phyloP scores from a whole-genome alignment of 2,329 filamentous ascomycete genomes.

The Curvularia sp. region DNA sequence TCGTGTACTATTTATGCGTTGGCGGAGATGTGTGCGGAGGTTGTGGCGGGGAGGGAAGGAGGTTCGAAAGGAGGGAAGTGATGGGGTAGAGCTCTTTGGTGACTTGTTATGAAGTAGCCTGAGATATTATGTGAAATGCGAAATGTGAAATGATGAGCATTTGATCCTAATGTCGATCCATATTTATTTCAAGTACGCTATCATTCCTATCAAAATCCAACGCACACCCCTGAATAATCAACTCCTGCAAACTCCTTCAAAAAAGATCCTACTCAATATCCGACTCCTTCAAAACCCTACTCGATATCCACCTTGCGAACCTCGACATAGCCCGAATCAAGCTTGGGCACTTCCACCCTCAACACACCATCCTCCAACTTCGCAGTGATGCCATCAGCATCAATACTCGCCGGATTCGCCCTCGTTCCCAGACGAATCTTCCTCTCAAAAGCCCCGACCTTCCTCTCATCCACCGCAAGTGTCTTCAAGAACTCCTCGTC shows the following conservation, averaged over 20 bases:
- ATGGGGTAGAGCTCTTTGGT: no score
- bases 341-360: conserved; percentile 77
- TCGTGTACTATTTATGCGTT: conserved; percentile 30
- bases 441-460: conserved; percentile 76
- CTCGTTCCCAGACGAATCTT: conserved; percentile 66
- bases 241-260: no score
- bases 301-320: conserved; percentile 61
- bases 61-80: no score
- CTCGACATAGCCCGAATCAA: conserved; percentile 65
- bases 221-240: background rate
- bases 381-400: conserved; percentile 71
- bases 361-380: conserved; percentile 81
- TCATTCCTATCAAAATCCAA: background rate
- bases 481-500: conserved; percentile 71
- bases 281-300: conserved; percentile 41
- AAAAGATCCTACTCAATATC: conserved; percentile 53
- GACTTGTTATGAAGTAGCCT: no score
- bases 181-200: background rate
- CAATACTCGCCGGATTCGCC: conserved; percentile 66
- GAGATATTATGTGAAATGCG: no score
- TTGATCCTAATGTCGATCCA: background rate
- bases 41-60: conserved; percentile 18
- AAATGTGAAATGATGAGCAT: background rate
- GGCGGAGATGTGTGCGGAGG: conserved; percentile 32
- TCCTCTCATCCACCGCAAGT: conserved; percentile 69